Evolutionary conservation across 2,329 filamentous ascomycete genomes (phyloP).

Genomic region (Trichoderma sp.): DNA sequence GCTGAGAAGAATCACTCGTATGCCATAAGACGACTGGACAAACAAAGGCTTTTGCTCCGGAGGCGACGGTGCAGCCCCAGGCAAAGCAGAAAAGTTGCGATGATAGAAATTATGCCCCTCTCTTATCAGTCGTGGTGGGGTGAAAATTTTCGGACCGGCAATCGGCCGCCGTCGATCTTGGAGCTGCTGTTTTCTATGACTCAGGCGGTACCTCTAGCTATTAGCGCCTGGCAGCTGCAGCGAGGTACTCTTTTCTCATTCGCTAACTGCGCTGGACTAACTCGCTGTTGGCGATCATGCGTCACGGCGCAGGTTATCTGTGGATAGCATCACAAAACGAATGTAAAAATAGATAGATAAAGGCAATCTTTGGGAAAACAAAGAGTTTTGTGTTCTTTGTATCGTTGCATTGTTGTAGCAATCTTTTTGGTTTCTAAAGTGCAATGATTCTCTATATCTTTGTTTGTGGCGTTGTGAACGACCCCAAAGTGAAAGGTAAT

Average conservation of each 20-base stretch:
- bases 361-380: not conserved
- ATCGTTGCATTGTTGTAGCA: no score
- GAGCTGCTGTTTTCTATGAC: not conserved
- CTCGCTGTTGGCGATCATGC: not conserved
- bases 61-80: slow-evolving; percentile 23
- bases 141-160: slow-evolving; percentile 33
- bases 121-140: slow-evolving; percentile 31
- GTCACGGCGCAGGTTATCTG: slow-evolving; percentile 1
- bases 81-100: slow-evolving; percentile 10
- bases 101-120: slow-evolving; percentile 30
- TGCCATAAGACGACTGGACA: slow-evolving; percentile 13
- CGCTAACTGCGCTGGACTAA: slow-evolving; percentile 9
- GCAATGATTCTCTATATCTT: no score
- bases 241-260: not conserved
- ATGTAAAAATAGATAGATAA: not conserved
- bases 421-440: no score
- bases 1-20: slow-evolving; percentile 8
- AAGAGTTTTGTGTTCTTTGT: no score
- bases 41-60: slow-evolving; percentile 2
- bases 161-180: slow-evolving; percentile 22
- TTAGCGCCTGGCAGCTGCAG: no score
- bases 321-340: not conserved
- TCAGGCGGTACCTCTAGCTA: not conserved
- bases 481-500: no score
- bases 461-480: no score